Evolutionary conservation across 495 filamentous ascomycete genomes (phyloP).

Genomic region (Penicilliopsis zonata): DNA sequence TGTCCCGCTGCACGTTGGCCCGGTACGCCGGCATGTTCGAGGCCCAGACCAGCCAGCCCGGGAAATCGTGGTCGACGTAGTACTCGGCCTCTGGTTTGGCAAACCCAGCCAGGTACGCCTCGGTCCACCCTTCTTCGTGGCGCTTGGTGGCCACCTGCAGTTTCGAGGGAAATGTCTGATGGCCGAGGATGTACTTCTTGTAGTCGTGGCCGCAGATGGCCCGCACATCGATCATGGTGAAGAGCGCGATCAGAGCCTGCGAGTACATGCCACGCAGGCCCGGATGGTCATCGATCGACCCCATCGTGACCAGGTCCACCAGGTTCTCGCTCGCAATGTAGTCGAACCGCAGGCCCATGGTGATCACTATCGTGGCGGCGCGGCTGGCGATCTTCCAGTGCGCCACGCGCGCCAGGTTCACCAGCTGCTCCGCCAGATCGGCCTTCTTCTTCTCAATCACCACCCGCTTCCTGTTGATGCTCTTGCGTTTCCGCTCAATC

Average conservation of each 20-base stretch:
- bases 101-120: slow-evolving; percentile 66
- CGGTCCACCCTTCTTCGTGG: slow-evolving; percentile 65
- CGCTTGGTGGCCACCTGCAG: slow-evolving; percentile 56
- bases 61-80: slow-evolving; percentile 83
- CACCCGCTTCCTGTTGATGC: slow-evolving; percentile 59
- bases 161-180: slow-evolving; percentile 63
- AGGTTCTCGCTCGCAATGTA: slow-evolving; percentile 69
- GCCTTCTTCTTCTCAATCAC: slow-evolving; percentile 75
- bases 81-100: slow-evolving; percentile 70
- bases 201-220: slow-evolving; percentile 79
- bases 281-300: slow-evolving; percentile 84
- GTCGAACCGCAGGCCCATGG: slow-evolving; percentile 80
- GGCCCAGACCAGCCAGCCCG: slow-evolving; percentile 95
- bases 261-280: slow-evolving; percentile 71
- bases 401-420: slow-evolving; percentile 59
- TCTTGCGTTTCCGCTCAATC: slow-evolving; percentile 54
- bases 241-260: slow-evolving; percentile 65
- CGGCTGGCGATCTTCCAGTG: slow-evolving; percentile 95
- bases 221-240: slow-evolving; percentile 72
- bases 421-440: slow-evolving; percentile 66
- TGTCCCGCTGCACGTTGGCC: slow-evolving; percentile 52
- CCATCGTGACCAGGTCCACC: slow-evolving; percentile 70
- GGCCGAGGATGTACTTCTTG: slow-evolving; percentile 69
- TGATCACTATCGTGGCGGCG: slow-evolving; percentile 77
- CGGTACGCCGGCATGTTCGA: slow-evolving; percentile 69